Percentiles rank a stretch among this genome's conserved stretches.
These are phyloP conservation scores for Spathaspora passalidarum DNA, from an alignment of 805 yeast genomes.

Conservation along the genomic window DNA sequence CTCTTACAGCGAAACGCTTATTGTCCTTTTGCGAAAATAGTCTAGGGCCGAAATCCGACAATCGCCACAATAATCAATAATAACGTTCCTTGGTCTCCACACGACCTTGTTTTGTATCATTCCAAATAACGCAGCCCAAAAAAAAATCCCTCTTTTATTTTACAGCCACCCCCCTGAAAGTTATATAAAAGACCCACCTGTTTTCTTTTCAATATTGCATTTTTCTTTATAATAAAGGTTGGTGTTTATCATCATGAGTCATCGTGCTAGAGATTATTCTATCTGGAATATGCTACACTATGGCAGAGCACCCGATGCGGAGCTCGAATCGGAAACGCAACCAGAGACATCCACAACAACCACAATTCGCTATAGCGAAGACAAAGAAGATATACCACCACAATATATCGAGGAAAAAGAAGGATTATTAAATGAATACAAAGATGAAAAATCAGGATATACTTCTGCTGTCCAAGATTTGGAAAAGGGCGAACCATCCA, in stretches of 20 bases:
- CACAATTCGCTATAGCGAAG: background rate
- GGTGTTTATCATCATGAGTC: constrained; percentile 9
- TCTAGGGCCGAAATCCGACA: background rate
- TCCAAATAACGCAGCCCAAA: background rate
- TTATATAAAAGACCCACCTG: background rate
- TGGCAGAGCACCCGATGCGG: constrained; percentile 7
- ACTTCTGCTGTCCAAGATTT: background rate
- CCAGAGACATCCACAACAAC: background rate
- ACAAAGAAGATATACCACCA: background rate
- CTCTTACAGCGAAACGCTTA: too few relatives aligned
- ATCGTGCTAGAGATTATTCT: constrained; percentile 12
- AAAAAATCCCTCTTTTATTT: background rate
- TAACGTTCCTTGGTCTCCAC: background rate
- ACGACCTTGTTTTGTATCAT: background rate
- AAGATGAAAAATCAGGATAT: background rate
- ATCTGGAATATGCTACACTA: constrained; percentile 18
- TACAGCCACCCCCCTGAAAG: background rate
- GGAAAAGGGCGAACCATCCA: background rate
- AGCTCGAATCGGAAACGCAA: background rate
- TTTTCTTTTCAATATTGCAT: background rate
- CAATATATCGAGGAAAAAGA: background rate
- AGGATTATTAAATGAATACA: background rate
- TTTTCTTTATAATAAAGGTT: background rate
- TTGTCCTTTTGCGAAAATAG: too few relatives aligned
- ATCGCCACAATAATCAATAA: too few relatives aligned